Conservation (phyloP, 164 flowering plant species). For the Sedum album region DNA sequence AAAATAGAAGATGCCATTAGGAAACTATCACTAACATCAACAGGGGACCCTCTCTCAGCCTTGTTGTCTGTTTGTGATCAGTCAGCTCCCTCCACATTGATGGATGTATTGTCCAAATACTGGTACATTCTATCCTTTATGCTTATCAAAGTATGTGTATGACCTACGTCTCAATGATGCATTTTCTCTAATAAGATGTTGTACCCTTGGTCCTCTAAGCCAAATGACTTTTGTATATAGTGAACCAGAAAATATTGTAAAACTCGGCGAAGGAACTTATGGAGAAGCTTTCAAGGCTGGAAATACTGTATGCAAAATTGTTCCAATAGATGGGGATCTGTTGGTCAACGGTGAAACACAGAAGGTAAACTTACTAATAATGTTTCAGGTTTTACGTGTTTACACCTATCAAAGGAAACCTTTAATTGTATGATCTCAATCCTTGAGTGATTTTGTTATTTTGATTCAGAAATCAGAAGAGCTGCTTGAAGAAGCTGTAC, state of each 20-base stretch:
- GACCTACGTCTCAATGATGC: not conserved
- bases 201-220: not conserved
- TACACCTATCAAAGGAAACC: not conserved
- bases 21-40: conserved; percentile 57
- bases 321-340: conserved; percentile 82
- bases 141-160: not conserved
- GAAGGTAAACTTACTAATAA: conserved; percentile 44
- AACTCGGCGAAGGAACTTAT: conserved; percentile 98
- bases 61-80: conserved; percentile 72
- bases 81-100: conserved; percentile 44
- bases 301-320: conserved; percentile 77
- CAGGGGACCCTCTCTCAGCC: conserved; percentile 38
- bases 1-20: conserved; percentile 40
- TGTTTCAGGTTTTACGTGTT: not conserved
- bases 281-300: conserved; percentile 94
- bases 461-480: conserved; percentile 72
- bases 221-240: conserved; percentile 23
- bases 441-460: not conserved
- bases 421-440: too few relatives aligned
- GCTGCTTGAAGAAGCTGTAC: conserved; percentile 86
- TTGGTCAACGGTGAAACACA: conserved; percentile 87
- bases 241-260: conserved; percentile 39
- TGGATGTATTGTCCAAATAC: conserved; percentile 53
- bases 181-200: conserved; percentile 1
- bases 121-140: conserved; percentile 39